phyloP scores from a whole-genome alignment of 1,284 basidiomycete genomes.

The Fomes fomentarius region DNA sequence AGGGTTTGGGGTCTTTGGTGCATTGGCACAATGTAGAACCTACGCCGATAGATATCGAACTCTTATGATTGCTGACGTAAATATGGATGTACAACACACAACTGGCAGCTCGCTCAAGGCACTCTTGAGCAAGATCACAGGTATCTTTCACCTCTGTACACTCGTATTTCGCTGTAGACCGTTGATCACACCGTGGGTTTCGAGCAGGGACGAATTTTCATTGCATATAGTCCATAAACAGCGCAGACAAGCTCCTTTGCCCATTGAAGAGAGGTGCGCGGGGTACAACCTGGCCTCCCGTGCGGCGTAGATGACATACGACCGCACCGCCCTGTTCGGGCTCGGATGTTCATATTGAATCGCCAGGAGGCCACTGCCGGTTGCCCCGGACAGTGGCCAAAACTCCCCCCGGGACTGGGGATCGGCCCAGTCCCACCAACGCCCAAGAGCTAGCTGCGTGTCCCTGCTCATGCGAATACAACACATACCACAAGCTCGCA shows the following conservation, averaged over 20 bases:
- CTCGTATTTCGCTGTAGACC: no score
- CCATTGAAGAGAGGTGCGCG: constrained; percentile 24
- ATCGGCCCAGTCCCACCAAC: constrained; percentile 14
- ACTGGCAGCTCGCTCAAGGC: no score
- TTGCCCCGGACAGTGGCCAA: constrained; percentile 23
- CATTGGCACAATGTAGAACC: no score
- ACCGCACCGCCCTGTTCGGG: constrained; percentile 20
- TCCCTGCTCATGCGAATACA: constrained; percentile 12
- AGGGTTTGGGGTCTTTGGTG: neutral
- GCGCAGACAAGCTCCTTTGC: constrained; percentile 12
- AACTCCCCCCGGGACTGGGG: constrained; percentile 20
- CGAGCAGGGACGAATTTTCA: neutral
- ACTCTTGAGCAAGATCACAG: no score
- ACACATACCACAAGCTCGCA: neutral
- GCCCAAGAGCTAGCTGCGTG: constrained; percentile 19
- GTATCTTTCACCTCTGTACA: no score
- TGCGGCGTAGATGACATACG: constrained; percentile 27
- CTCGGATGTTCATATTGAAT: constrained; percentile 3
- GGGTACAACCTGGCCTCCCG: constrained; percentile 26
- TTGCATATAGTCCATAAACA: neutral
- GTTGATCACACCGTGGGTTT: constrained; percentile 5
- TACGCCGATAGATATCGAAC: no score
- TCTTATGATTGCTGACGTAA: no score
- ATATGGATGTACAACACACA: no score
- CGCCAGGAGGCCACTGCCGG: constrained; percentile 21